Evolutionary conservation across 163 green algal species (phyloP).

Genomic region (Chlorella variabilis): DNA sequence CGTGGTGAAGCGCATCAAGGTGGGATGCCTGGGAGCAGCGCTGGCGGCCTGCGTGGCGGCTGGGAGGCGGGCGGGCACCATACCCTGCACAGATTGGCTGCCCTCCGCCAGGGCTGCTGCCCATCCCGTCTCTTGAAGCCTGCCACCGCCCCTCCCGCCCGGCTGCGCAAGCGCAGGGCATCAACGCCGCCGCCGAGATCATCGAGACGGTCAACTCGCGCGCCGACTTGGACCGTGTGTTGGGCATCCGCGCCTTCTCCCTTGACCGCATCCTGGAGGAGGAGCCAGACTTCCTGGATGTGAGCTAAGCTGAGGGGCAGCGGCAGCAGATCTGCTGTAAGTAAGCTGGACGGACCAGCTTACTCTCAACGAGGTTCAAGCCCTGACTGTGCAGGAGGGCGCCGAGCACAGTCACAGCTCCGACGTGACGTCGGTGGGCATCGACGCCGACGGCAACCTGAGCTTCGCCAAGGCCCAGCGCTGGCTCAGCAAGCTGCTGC

Average conservation of each 20-base stretch:
- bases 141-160: too few relatives aligned
- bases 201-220: conserved; percentile 45
- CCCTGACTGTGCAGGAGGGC: background rate
- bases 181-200: conserved; percentile 77
- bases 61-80: too few relatives aligned
- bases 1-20: conserved; percentile 13
- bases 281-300: conserved; percentile 45
- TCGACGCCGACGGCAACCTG: conserved; percentile 26
- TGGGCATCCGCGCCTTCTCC: conserved; percentile 92
- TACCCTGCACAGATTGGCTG: too few relatives aligned
- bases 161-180: conserved; percentile 33
- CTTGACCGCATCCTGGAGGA: conserved; percentile 71
- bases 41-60: background rate
- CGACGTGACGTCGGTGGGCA: conserved; percentile 23
- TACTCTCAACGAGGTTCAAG: background rate
- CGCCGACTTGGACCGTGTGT: conserved; percentile 82
- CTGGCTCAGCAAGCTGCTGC: conserved; percentile 7
- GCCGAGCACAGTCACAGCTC: conserved; percentile 20
- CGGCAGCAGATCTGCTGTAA: too few relatives aligned
- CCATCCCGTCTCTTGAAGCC: too few relatives aligned
- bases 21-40: background rate
- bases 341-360: background rate
- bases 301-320: background rate
- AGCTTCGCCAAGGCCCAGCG: background rate
- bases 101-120: too few relatives aligned